Evolutionary conservation across 140 eudicot genomes (phyloP).

Genomic region (Oenanthe javanica): DNA sequence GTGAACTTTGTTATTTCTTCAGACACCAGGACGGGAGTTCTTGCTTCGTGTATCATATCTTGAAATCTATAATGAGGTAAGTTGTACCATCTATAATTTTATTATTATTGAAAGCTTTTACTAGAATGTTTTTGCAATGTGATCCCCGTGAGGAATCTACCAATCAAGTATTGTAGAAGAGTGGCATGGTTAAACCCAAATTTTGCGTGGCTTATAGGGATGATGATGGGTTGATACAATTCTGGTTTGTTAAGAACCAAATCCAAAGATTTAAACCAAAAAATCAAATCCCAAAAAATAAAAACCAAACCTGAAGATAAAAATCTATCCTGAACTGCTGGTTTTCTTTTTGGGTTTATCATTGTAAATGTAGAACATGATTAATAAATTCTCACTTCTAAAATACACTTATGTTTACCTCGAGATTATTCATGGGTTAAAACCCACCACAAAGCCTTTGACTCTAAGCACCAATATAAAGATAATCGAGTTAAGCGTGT

Average conservation of each 20-base stretch:
- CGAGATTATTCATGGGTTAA: background rate
- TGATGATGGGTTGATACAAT: background rate
- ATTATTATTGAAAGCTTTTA: background rate
- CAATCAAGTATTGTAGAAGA: background rate
- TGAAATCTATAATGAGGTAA: conserved; percentile 99
- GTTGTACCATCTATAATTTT: conserved; percentile 19
- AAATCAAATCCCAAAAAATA: background rate
- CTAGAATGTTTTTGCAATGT: background rate
- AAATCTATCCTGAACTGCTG: background rate
- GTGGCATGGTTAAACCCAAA: background rate
- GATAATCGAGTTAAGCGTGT: no score
- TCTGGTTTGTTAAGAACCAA: background rate
- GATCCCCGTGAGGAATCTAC: background rate
- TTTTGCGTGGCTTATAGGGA: background rate
- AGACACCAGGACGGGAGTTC: conserved; percentile 99
- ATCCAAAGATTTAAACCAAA: background rate
- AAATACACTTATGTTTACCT: background rate
- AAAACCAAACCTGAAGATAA: background rate
- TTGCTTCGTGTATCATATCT: conserved; percentile 94
- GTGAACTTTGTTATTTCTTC: conserved; percentile 21
- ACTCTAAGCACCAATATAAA: background rate
- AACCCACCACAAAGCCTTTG: background rate
- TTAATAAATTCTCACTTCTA: background rate
- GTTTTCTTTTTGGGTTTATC: background rate
- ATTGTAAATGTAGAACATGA: background rate